A percentile compares a stretch with the other conserved stretches of the same genome.
phyloP scores from a whole-genome alignment of 306 rosid species.

The Parietaria judaica region DNA sequence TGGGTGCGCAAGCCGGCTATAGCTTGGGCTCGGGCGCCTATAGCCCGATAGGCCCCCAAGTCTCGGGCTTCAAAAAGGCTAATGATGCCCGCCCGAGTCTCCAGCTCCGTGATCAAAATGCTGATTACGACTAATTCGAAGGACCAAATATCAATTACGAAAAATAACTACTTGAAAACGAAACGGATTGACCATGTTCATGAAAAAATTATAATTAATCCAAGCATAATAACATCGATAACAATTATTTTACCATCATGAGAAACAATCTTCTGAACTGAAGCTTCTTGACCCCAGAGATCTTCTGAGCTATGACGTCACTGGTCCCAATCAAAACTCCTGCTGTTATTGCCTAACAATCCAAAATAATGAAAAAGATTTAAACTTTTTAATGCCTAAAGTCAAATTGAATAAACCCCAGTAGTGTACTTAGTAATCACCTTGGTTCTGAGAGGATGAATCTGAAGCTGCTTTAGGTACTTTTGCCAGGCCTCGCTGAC shows the following conservation, averaged over 20 bases:
- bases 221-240: not conserved
- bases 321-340: constrained; percentile 72
- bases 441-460: constrained; percentile 89
- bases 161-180: no score
- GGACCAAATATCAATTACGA: no score
- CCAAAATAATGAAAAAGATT: not conserved
- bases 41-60: no score
- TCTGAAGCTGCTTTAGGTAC: constrained; percentile 65
- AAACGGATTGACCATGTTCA: not conserved
- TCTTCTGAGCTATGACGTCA: constrained; percentile 79
- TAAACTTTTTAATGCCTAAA: not conserved
- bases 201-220: not conserved
- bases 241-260: constrained; percentile 42
- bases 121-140: no score
- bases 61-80: no score
- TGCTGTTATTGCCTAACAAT: constrained; percentile 75
- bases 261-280: constrained; percentile 73
- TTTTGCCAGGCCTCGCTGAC: constrained; percentile 53
- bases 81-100: no score
- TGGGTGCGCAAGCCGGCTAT: no score
- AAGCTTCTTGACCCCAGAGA: constrained; percentile 79
- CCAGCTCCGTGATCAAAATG: no score
- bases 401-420: not conserved
- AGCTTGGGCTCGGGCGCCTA: no score
- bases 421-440: constrained; percentile 29